Evolutionary conservation across 148 eudicot species (phyloP).

Genomic region (Camellia granthamiana): DNA sequence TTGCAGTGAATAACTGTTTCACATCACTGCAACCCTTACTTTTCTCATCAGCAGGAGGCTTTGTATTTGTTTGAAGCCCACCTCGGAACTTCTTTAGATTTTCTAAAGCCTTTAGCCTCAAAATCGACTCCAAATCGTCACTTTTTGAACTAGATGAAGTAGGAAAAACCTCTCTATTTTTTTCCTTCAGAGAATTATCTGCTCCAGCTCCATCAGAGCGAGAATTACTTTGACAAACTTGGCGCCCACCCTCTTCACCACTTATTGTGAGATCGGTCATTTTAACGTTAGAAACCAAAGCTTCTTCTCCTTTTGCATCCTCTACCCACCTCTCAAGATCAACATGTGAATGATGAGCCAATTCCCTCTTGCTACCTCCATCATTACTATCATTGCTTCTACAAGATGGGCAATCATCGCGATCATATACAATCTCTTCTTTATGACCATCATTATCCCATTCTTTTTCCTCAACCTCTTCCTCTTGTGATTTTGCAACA

Average conservation of each 20-base stretch:
- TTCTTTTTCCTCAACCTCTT: slow-evolving; percentile 28
- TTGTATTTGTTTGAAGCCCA: slow-evolving; percentile 26
- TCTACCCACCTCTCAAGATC: slow-evolving; percentile 25
- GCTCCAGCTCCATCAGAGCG: slow-evolving; percentile 4
- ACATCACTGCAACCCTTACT: slow-evolving; percentile 21
- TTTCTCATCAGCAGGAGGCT: slow-evolving; percentile 21
- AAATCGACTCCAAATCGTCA: slow-evolving; percentile 56
- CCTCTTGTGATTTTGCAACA: slow-evolving; percentile 30
- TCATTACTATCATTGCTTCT: slow-evolving; percentile 71
- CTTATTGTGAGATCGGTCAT: slow-evolving; percentile 14
- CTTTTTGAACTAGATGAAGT: slow-evolving; percentile 23
- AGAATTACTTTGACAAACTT: slow-evolving; percentile 16
- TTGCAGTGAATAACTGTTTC: slow-evolving; percentile 22
- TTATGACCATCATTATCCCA: slow-evolving; percentile 40
- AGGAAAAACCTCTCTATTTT: slow-evolving; percentile 23
- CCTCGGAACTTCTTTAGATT: slow-evolving; percentile 66
- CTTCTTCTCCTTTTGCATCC: slow-evolving; percentile 25
- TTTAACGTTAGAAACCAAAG: slow-evolving; percentile 24
- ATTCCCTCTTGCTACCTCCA: slow-evolving; percentile 35
- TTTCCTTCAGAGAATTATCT: slow-evolving; percentile 19
- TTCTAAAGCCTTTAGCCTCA: slow-evolving; percentile 85
- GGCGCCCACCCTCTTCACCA: slow-evolving; percentile 15
- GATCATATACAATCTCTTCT: slow-evolving; percentile 68
- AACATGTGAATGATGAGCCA: slow-evolving; percentile 18
- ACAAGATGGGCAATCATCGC: slow-evolving; percentile 60